phyloP scores from a whole-genome alignment of 2,329 filamentous ascomycete genomes.

The Verticillium isaacii region DNA sequence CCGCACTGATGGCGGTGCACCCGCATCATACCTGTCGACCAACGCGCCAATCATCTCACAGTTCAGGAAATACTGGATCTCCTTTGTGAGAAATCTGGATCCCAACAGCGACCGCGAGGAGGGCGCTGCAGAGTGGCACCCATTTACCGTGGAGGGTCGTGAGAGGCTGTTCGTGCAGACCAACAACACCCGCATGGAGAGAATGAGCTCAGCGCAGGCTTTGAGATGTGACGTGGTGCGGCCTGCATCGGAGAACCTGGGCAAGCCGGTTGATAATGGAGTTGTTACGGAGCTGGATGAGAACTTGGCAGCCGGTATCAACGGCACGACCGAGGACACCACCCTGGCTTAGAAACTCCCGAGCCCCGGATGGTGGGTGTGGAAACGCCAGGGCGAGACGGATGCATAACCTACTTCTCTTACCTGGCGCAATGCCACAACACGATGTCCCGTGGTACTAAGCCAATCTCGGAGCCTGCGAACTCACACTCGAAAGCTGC shows the following conservation, averaged over 20 bases:
- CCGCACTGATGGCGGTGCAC: constrained; percentile 42
- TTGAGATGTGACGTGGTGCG: constrained; percentile 9
- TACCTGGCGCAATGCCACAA: too few relatives aligned
- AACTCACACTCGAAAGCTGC: too few relatives aligned
- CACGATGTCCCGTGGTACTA: too few relatives aligned
- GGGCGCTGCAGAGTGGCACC: constrained; percentile 47
- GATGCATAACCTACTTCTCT: too few relatives aligned
- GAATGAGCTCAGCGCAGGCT: constrained; percentile 17
- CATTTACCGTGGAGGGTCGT: constrained; percentile 27
- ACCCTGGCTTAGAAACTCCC: background rate
- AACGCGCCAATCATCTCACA: constrained; percentile 56
- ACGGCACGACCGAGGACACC: constrained; percentile 7
- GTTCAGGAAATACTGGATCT: constrained; percentile 69
- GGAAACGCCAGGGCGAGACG: too few relatives aligned
- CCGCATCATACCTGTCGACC: constrained; percentile 47
- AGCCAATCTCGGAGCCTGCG: too few relatives aligned
- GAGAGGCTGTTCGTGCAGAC: constrained; percentile 38
- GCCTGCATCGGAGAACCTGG: constrained; percentile 8
- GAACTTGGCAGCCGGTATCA: constrained; percentile 7
- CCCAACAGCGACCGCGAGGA: constrained; percentile 51
- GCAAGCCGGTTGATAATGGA: constrained; percentile 7
- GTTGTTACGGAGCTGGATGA: constrained; percentile 10
- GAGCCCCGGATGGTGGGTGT: background rate
- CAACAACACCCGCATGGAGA: constrained; percentile 36
- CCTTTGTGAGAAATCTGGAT: constrained; percentile 62